phyloP scores from a whole-genome alignment of 176 grass and related monocot species.

The Ensete ventricosum region DNA sequence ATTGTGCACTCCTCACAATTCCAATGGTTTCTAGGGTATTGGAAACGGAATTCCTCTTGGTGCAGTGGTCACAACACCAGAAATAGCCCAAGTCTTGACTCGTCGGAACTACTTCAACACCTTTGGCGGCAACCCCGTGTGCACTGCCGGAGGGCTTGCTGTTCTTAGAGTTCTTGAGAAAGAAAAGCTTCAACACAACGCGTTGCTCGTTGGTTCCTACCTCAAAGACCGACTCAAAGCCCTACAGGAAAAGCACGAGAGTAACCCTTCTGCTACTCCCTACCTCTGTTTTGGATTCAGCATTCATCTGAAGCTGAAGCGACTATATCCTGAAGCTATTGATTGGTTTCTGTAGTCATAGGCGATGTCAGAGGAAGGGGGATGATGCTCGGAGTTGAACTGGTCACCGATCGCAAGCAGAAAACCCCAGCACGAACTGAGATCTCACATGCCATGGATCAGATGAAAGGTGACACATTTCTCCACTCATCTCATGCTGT shows the following conservation, averaged over 20 bases:
- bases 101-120: conserved; percentile 88
- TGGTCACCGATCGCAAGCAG: conserved; percentile 59
- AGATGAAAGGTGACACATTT: conserved; percentile 58
- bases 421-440: conserved; percentile 81
- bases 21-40: conserved; percentile 48
- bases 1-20: neutral
- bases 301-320: too few relatives aligned
- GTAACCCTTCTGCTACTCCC: conserved; percentile 21
- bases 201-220: conserved; percentile 59
- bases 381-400: conserved; percentile 89
- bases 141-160: conserved; percentile 65
- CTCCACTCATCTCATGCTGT: too few relatives aligned
- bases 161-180: conserved; percentile 76
- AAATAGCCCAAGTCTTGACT: conserved; percentile 80
- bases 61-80: conserved; percentile 79
- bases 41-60: conserved; percentile 93
- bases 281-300: too few relatives aligned
- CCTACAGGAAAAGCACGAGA: conserved; percentile 76
- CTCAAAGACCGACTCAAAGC: conserved; percentile 56
- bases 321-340: neutral
- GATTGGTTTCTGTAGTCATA: conserved; percentile 42
- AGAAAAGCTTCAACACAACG: conserved; percentile 81
- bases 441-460: conserved; percentile 74
- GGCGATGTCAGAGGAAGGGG: conserved; percentile 86
- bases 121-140: conserved; percentile 81